Evolutionary conservation across 1,284 basidiomycete genomes (phyloP).

Genomic region (Ganoderma sp.): DNA sequence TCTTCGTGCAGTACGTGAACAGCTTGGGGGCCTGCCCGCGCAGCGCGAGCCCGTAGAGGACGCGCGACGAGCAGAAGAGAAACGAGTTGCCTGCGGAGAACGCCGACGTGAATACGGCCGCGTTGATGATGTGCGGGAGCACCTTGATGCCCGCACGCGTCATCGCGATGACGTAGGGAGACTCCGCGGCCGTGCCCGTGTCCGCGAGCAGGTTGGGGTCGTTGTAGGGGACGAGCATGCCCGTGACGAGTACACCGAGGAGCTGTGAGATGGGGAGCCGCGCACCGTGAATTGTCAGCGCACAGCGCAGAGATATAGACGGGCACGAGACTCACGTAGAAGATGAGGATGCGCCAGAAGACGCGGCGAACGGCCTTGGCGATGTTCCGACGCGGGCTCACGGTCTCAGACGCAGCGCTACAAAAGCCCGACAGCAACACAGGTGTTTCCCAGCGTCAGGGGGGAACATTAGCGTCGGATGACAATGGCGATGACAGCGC

Average conservation of each 20-base stretch:
- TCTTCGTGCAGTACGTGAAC: slow-evolving; percentile 71
- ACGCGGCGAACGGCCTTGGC: slow-evolving; percentile 81
- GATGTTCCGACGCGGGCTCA: slow-evolving; percentile 80
- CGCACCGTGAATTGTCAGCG: no score
- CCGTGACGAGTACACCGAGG: slow-evolving; percentile 74
- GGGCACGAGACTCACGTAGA: slow-evolving; percentile 56
- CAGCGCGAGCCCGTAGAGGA: slow-evolving; percentile 82
- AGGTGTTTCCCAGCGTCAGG: background rate
- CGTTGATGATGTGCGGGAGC: slow-evolving; percentile 75
- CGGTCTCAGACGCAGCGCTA: slow-evolving; percentile 75
- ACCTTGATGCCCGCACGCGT: slow-evolving; percentile 76
- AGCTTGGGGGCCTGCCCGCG: slow-evolving; percentile 75
- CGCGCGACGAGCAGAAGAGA: slow-evolving; percentile 82
- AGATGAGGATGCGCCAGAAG: slow-evolving; percentile 79
- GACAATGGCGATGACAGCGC: background rate
- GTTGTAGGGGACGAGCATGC: slow-evolving; percentile 80
- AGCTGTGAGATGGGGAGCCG: slow-evolving; percentile 46
- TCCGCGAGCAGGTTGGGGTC: slow-evolving; percentile 62
- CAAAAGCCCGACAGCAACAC: background rate
- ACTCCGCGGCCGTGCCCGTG: slow-evolving; percentile 66
- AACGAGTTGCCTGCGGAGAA: slow-evolving; percentile 86
- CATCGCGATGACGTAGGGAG: slow-evolving; percentile 87
- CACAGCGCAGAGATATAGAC: no score
- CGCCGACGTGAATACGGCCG: slow-evolving; percentile 69
- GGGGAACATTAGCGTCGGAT: background rate